These are phyloP conservation scores for Penicillium sp. DNA, from an alignment of 2,329 filamentous ascomycete species.

Conservation along the genomic window DNA sequence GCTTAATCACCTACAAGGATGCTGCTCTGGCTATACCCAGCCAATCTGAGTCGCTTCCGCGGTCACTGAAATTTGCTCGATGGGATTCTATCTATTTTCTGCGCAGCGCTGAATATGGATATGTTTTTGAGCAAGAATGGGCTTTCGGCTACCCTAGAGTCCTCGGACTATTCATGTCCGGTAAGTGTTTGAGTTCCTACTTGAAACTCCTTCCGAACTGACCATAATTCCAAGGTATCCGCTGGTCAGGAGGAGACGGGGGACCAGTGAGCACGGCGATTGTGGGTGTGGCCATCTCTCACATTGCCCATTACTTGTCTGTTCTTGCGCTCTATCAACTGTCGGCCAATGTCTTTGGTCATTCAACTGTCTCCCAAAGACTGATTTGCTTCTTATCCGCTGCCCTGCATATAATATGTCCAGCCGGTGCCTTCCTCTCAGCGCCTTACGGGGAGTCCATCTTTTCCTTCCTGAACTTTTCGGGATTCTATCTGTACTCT, in stretches of 20 bases:
- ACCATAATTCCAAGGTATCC: conserved; percentile 19
- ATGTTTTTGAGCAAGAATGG: conserved; percentile 61
- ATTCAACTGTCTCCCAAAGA: conserved; percentile 25
- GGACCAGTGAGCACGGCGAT: conserved; percentile 32
- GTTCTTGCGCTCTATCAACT: conserved; percentile 66
- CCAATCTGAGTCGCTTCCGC: conserved; percentile 14
- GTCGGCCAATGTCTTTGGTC: conserved; percentile 51
- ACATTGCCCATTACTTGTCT: conserved; percentile 69
- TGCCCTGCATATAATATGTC: conserved; percentile 72
- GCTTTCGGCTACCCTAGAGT: conserved; percentile 54
- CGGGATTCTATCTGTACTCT: conserved; percentile 65
- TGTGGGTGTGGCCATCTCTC: conserved; percentile 62
- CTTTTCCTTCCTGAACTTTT: conserved; percentile 71
- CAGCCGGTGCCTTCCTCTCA: conserved; percentile 82
- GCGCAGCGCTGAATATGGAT: conserved; percentile 49
- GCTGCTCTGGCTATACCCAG: conserved; percentile 4
- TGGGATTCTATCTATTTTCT: conserved; percentile 61
- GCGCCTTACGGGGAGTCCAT: conserved; percentile 77
- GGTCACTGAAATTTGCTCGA: conserved; percentile 46
- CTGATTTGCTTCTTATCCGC: conserved; percentile 56
- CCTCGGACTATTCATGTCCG: conserved; percentile 35
- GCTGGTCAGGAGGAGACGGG: conserved; percentile 15
- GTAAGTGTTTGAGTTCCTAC: conserved; percentile 19
- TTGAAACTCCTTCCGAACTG: no score
- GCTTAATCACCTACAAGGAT: conserved; percentile 40